Evolutionary conservation across 1,139 yeast genomes (phyloP).

Genomic region (Pneumocystis canis): DNA sequence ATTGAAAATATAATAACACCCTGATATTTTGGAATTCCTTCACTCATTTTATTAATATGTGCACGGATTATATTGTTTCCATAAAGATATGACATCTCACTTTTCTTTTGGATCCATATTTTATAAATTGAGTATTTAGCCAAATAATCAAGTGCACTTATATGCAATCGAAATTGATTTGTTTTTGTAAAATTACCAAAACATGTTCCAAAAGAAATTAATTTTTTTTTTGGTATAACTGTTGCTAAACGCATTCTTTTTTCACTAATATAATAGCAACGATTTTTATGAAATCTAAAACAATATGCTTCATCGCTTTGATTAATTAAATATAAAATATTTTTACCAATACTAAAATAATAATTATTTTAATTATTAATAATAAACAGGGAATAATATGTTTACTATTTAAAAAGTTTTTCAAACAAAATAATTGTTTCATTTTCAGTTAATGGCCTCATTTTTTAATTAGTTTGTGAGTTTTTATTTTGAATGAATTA

Average conservation of each 20-base stretch:
- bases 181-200: conserved; percentile 95
- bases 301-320: conserved; percentile 86
- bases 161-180: conserved; percentile 87
- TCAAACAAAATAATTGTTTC: conserved; percentile 94
- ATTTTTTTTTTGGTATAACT: conserved; percentile 69
- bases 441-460: conserved; percentile 95
- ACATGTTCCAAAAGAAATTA: conserved; percentile 87
- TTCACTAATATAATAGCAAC: conserved; percentile 85
- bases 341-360: conserved; percentile 63
- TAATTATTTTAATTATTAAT: background rate
- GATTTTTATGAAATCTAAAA: conserved; percentile 85
- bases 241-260: conserved; percentile 76
- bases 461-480: conserved; percentile 19
- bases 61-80: conserved; percentile 96
- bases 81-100: conserved; percentile 95
- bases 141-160: conserved; percentile 72
- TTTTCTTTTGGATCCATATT: conserved; percentile 90
- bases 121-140: conserved; percentile 85
- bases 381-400: background rate
- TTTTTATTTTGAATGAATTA: background rate
- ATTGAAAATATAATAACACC: conserved; percentile 85
- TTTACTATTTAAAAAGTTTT: conserved; percentile 68
- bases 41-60: conserved; percentile 91
- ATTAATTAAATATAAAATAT: conserved; percentile 75
- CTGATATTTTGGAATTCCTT: conserved; percentile 95